These are phyloP conservation scores for Nicotiana otophora DNA, from an alignment of 257 asterid genomes.

Conservation along the genomic window DNA sequence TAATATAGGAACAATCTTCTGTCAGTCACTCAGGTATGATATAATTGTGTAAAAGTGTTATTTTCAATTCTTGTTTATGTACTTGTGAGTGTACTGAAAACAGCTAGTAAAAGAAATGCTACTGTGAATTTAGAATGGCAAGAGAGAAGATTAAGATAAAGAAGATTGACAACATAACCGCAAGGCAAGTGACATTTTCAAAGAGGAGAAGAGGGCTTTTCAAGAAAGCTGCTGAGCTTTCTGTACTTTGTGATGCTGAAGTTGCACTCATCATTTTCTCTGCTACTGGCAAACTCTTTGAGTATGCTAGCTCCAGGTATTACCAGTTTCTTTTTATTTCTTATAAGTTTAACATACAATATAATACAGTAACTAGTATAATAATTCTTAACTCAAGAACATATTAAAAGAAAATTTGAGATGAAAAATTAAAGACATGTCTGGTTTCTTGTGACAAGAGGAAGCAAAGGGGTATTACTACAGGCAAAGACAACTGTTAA, in stretches of 20 bases:
- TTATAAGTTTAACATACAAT: not conserved
- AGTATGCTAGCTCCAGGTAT: slow-evolving; percentile 30
- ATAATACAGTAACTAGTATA: too few species aligned
- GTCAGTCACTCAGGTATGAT: not conserved
- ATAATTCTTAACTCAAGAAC: not conserved
- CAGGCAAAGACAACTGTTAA: not conserved
- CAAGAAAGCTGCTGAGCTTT: slow-evolving; percentile 41
- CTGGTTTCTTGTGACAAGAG: not conserved
- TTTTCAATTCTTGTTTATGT: too few species aligned
- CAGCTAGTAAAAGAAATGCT: too few species aligned
- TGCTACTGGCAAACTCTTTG: slow-evolving; percentile 33
- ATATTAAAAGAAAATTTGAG: not conserved
- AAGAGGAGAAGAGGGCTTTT: slow-evolving; percentile 39
- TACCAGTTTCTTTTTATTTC: too few species aligned
- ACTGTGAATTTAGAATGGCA: slow-evolving; percentile 18
- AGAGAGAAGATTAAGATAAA: slow-evolving; percentile 40
- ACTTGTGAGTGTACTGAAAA: too few species aligned
- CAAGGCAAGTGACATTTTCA: slow-evolving; percentile 42
- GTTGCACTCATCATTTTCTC: slow-evolving; percentile 40
- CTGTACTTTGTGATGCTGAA: slow-evolving; percentile 38
- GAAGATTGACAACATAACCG: slow-evolving; percentile 35
- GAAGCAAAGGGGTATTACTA: not conserved
- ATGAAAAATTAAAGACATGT: not conserved
- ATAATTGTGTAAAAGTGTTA: too few species aligned
- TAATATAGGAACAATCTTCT: not conserved